These are phyloP conservation scores for Monosporozyma aerobia DNA, from an alignment of 805 yeast genomes.

Conservation along the genomic window DNA sequence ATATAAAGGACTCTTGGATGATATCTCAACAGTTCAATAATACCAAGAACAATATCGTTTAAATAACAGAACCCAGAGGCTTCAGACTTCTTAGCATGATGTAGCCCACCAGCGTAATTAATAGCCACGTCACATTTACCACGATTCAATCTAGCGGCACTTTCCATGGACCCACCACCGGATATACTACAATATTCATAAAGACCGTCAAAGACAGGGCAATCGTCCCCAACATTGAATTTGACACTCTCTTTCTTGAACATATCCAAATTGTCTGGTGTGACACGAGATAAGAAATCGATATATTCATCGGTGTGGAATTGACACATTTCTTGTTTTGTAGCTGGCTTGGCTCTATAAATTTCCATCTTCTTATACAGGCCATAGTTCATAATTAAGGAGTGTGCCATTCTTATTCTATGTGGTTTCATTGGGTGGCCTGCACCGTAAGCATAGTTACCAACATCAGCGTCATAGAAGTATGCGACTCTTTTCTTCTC, in stretches of 20 bases:
- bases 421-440: slow-evolving; percentile 99
- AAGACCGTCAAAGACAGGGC: slow-evolving; percentile 91
- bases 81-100: slow-evolving; percentile 90
- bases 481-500: slow-evolving; percentile 57
- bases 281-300: slow-evolving; percentile 80
- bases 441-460: slow-evolving; percentile 95
- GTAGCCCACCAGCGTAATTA: slow-evolving; percentile 94
- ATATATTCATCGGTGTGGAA: slow-evolving; percentile 97
- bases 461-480: slow-evolving; percentile 86
- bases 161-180: slow-evolving; percentile 92
- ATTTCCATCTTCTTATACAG: slow-evolving; percentile 95
- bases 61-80: slow-evolving; percentile 94
- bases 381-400: slow-evolving; percentile 93
- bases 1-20: slow-evolving; percentile 90
- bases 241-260: slow-evolving; percentile 81
- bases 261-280: slow-evolving; percentile 84
- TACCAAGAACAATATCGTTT: slow-evolving; percentile 87
- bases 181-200: slow-evolving; percentile 82
- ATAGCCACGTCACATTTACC: slow-evolving; percentile 91
- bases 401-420: slow-evolving; percentile 97
- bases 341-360: slow-evolving; percentile 94
- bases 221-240: slow-evolving; percentile 88
- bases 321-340: slow-evolving; percentile 96
- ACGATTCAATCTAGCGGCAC: slow-evolving; percentile 73
- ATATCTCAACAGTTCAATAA: slow-evolving; percentile 71